These are phyloP conservation scores for Tolypocladium tropicale DNA, from an alignment of 2,329 filamentous ascomycete species.

Conservation along the genomic window DNA sequence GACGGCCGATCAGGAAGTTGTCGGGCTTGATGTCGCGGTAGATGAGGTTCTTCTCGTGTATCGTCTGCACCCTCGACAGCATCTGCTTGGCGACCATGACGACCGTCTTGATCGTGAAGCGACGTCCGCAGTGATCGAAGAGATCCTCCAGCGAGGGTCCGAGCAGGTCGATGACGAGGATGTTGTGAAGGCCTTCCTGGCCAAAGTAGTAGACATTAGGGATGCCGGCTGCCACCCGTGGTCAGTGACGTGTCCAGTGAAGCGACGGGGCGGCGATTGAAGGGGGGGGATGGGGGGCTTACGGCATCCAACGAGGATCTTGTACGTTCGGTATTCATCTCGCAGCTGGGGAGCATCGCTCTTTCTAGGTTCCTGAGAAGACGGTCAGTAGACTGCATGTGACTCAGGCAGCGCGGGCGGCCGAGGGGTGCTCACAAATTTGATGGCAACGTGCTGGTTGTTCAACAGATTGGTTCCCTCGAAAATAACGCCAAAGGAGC, in stretches of 20 bases:
- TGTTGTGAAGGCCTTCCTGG: constrained; percentile 97
- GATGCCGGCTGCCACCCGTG: constrained; percentile 64
- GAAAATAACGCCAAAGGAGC: constrained; percentile 96
- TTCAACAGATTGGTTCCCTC: constrained; percentile 97
- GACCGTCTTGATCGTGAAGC: constrained; percentile 94
- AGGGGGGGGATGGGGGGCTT: constrained; percentile 30
- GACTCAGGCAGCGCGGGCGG: background rate
- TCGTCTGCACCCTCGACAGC: constrained; percentile 85
- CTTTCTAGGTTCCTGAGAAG: constrained; percentile 79
- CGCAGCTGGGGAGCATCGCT: constrained; percentile 95
- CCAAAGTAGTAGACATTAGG: constrained; percentile 99
- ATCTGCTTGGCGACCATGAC: constrained; percentile 99
- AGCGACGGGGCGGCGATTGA: background rate
- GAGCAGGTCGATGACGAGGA: constrained; percentile 92
- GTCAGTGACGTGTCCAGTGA: constrained; percentile 9
- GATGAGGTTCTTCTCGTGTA: constrained; percentile 98
- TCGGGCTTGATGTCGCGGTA: constrained; percentile 99
- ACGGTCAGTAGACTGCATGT: background rate
- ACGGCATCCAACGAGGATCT: constrained; percentile 98
- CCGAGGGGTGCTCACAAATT: constrained; percentile 63
- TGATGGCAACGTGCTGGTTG: constrained; percentile 98
- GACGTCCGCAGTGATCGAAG: constrained; percentile 92
- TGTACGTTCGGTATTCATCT: constrained; percentile 98
- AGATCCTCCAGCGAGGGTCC: constrained; percentile 92
- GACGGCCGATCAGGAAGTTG: constrained; percentile 95